Evolutionary conservation across 345 rosid genomes (phyloP).

Genomic region (Zanthoxylum bungeanum): DNA sequence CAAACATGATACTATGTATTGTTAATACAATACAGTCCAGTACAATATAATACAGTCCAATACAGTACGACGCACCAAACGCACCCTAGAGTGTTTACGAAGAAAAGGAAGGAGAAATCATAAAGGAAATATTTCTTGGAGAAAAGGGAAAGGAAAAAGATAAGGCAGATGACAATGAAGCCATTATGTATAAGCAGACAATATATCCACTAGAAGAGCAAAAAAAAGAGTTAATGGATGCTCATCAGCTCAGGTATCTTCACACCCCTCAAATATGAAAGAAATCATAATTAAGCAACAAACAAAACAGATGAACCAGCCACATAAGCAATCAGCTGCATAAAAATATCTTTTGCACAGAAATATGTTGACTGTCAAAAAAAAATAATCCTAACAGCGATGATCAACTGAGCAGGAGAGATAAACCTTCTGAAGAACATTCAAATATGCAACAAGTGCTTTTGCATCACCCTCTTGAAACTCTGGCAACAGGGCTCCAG

Average conservation of each 20-base stretch:
- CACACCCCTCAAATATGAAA: background rate
- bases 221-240: background rate
- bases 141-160: background rate
- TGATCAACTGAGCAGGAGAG: background rate
- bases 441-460: constrained; percentile 93
- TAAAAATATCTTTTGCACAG: background rate
- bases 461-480: constrained; percentile 93
- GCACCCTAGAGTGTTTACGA: background rate
- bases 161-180: background rate
- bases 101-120: background rate
- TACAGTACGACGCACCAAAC: no score
- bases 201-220: background rate
- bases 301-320: background rate
- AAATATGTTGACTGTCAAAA: background rate
- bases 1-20: no score
- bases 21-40: no score
- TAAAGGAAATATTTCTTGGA: no score
- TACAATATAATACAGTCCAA: no score
- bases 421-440: constrained; percentile 89
- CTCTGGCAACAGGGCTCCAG: constrained; percentile 89
- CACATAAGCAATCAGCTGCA: constrained; percentile 3
- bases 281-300: background rate
- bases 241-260: background rate
- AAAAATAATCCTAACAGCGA: background rate
- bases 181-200: background rate